Evolutionary conservation across 208 protist genomes (phyloP).

Genomic region (Trypanosoma melophagium): DNA sequence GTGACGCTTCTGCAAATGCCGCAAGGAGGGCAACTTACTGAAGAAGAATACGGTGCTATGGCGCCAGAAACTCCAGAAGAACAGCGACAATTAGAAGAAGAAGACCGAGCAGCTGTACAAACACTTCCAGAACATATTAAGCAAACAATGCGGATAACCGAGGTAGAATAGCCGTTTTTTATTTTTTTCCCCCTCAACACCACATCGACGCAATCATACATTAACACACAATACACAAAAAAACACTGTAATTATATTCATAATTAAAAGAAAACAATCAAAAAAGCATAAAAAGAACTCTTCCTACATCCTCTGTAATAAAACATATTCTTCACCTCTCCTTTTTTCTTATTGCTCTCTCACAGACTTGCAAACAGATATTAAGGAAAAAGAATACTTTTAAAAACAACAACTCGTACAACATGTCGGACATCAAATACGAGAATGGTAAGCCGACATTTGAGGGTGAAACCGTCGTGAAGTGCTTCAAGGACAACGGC

Average conservation of each 20-base stretch:
- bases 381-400: background rate
- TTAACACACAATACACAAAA: constrained; percentile 8
- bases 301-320: too few species aligned
- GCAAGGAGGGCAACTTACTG: constrained; percentile 10
- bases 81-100: constrained; percentile 22
- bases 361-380: background rate
- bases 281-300: too few species aligned
- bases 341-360: background rate
- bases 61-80: constrained; percentile 2
- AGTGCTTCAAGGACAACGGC: constrained; percentile 82
- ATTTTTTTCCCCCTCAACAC: background rate
- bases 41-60: constrained; percentile 24
- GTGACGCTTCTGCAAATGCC: constrained; percentile 35
- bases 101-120: constrained; percentile 26
- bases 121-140: constrained; percentile 22
- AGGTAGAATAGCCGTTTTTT: background rate
- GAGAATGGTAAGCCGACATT: constrained; percentile 67
- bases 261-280: too few species aligned
- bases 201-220: constrained; percentile 1
- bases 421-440: constrained; percentile 61
- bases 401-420: constrained; percentile 10
- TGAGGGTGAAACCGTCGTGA: constrained; percentile 49
- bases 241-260: too few species aligned
- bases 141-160: constrained; percentile 11
- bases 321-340: too few species aligned